Evolutionary conservation across 163 green algal genomes (phyloP), one percentile per base, ranked within the genome.

Genomic region (Trebouxia gelatinosa): DNA sequence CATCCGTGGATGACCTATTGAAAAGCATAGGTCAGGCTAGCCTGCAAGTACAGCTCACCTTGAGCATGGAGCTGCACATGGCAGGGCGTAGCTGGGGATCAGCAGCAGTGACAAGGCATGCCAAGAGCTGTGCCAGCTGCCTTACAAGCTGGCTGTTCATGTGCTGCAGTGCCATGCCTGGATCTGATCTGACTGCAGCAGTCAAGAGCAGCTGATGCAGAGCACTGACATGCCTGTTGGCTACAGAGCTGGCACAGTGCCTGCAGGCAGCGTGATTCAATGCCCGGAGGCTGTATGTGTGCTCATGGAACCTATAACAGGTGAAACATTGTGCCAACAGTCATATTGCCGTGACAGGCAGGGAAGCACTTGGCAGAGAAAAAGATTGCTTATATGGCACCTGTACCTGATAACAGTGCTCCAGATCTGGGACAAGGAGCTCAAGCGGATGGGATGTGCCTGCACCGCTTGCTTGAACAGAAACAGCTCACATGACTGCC

Each of bases 381-480:
- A n/a, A n/a, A n/a, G n/a, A 54, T 23, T 9, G 43, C 43, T 54
- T 54, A 54, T 54, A 54, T 23, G 43, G 43, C 43, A 54, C 9
- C 43, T 54, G 50, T 31, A 71, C 74, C 74, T 79, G 57, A 59
- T 35, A 16, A 79, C 19, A 43, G 26, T 37, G 37, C 23, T 28
- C 74, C 74, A 79, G 35, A 79, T 43, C 6, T 32, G 7, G 16
- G 40, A n/a, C 1, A 79, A 57, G 26, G 71, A 50, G 4, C 40
- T 34, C 29, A 70, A 26, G 6, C 35, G 28, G 11, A 59, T 13
- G 5, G 74, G 74, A 37, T 72, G 57, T 58, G 74, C 28, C 7
- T 5, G 19, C 37, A 70, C 3, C 3, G 74, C 74, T 23, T 54
- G n/a, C 23, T 21, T 23, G 59, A 79, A 79, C 0, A 79, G 57